phyloP scores from a whole-genome alignment of 23 red algal genomes.

The Gracilaria vermiculophylla region DNA sequence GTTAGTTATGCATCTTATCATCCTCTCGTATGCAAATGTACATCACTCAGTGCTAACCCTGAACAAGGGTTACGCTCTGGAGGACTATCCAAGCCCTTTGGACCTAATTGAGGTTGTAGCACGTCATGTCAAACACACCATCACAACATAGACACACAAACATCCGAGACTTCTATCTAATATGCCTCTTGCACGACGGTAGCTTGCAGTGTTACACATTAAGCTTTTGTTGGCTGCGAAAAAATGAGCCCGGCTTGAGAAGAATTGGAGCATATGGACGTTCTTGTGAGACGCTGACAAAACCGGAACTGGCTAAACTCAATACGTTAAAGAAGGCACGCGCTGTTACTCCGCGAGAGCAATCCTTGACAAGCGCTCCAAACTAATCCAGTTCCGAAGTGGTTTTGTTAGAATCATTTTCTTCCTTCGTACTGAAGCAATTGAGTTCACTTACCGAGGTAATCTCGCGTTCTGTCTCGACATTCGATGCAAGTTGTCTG shows the following conservation, averaged over 20 bases:
- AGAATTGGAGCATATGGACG: constrained; percentile 33
- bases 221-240: neutral
- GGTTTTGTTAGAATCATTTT: neutral
- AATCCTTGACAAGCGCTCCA: constrained; percentile 22
- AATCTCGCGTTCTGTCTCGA: neutral
- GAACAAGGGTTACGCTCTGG: too few species aligned
- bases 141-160: too few species aligned
- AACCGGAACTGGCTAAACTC: constrained; percentile 22
- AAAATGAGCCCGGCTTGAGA: constrained; percentile 1
- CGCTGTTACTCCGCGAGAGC: constrained; percentile 35
- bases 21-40: too few species aligned
- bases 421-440: neutral
- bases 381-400: neutral
- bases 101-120: too few species aligned
- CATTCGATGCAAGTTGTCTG: neutral
- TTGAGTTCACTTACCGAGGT: constrained; percentile 5
- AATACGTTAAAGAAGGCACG: constrained; percentile 50
- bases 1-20: too few species aligned
- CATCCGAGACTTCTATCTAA: too few species aligned
- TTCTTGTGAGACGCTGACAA: constrained; percentile 23
- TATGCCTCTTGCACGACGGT: too few species aligned
- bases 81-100: too few species aligned
- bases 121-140: too few species aligned
- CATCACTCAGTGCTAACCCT: too few species aligned
- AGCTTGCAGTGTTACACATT: too few species aligned